A percentile compares a stretch with the other conserved stretches of the same genome.
These are phyloP conservation scores for Petunia secreta DNA, from an alignment of 257 asterid species.

Conservation along the genomic window DNA sequence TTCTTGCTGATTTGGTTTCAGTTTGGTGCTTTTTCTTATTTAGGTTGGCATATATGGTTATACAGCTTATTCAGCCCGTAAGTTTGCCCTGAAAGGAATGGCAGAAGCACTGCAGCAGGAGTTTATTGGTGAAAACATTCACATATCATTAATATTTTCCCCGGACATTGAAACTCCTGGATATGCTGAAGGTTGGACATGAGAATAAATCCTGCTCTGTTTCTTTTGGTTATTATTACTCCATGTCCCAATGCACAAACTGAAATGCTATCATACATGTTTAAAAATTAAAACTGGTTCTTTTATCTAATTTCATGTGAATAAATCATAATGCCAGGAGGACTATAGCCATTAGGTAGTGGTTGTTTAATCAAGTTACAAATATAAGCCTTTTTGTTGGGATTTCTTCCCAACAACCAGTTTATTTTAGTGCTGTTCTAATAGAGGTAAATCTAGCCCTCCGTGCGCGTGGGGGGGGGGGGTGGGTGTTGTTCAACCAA, in stretches of 20 bases:
- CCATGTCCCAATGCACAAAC: background rate
- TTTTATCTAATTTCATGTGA: background rate
- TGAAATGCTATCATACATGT: background rate
- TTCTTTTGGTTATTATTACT: slow-evolving; percentile 17
- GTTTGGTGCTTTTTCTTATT: slow-evolving; percentile 7
- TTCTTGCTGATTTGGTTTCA: slow-evolving; percentile 18
- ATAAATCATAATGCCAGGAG: background rate
- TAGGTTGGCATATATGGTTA: slow-evolving; percentile 98
- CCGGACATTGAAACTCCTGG: slow-evolving; percentile 99
- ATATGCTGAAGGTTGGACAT: slow-evolving; percentile 67
- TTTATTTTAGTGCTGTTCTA: background rate
- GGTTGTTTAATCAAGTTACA: background rate
- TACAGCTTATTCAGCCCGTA: slow-evolving; percentile 94
- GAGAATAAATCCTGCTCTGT: background rate
- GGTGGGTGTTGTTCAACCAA: background rate
- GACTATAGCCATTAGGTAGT: background rate
- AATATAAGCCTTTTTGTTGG: background rate
- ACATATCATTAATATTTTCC: slow-evolving; percentile 86
- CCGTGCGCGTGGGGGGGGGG: background rate
- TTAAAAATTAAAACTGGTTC: background rate
- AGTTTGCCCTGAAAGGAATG: slow-evolving; percentile 93
- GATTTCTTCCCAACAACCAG: background rate
- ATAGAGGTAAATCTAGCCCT: background rate
- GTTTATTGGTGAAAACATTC: slow-evolving; percentile 77
- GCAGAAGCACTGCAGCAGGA: slow-evolving; percentile 98